Conservation (phyloP, 2,329 filamentous ascomycete species). For the Bipolaris oryzae region DNA sequence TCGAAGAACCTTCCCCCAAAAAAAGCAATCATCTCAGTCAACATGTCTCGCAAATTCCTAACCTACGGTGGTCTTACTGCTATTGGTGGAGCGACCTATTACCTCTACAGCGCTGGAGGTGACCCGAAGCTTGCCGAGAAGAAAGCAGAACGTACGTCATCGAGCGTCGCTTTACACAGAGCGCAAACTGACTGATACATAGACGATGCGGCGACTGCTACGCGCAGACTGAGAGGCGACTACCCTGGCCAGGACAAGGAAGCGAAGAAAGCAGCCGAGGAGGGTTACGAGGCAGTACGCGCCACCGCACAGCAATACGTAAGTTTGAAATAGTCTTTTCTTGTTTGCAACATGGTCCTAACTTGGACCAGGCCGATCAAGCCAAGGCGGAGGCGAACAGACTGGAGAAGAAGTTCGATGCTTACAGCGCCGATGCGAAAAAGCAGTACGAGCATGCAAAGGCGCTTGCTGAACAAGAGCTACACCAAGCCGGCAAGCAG, state of each 20-base stretch:
- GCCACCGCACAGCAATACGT: slow-evolving; percentile 54
- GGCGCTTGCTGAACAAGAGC: slow-evolving; percentile 58
- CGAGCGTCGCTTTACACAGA: not conserved
- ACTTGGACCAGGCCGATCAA: slow-evolving; percentile 44
- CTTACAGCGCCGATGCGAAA: slow-evolving; percentile 62
- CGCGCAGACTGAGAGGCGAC: slow-evolving; percentile 69
- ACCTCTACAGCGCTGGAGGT: slow-evolving; percentile 87
- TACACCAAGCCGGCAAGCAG: slow-evolving; percentile 53
- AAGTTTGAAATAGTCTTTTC: slow-evolving; percentile 15
- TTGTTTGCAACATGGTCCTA: slow-evolving; percentile 13
- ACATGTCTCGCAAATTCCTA: slow-evolving; percentile 38
- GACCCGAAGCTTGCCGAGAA: slow-evolving; percentile 82
- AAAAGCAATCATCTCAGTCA: slow-evolving; percentile 15
- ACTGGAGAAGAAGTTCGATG: slow-evolving; percentile 65
- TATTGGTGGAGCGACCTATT: slow-evolving; percentile 75
- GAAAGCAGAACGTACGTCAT: slow-evolving; percentile 76
- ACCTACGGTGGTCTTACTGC: slow-evolving; percentile 47
- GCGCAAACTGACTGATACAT: slow-evolving; percentile 19
- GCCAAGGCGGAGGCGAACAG: slow-evolving; percentile 61
- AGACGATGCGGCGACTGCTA: slow-evolving; percentile 79
- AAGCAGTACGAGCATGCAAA: slow-evolving; percentile 66
- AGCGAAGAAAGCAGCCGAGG: slow-evolving; percentile 68
- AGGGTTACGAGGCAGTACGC: slow-evolving; percentile 48
- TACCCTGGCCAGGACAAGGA: slow-evolving; percentile 67
- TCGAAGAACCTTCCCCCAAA: not conserved